Conservation (phyloP, 495 filamentous ascomycete species). For the Tuber aestivum region DNA sequence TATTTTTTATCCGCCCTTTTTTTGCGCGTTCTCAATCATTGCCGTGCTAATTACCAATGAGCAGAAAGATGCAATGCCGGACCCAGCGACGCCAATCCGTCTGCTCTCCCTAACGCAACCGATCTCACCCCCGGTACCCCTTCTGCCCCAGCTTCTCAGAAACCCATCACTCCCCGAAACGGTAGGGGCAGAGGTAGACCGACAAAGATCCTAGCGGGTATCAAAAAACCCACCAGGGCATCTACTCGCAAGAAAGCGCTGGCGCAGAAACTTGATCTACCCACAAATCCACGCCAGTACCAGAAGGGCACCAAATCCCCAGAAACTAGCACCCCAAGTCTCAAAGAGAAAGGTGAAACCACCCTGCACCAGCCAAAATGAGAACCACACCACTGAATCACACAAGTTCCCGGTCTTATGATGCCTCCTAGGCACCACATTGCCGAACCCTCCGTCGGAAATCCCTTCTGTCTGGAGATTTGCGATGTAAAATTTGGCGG, state of each 20-base stretch:
- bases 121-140: no score
- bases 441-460: not conserved
- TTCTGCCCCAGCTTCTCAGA: not conserved
- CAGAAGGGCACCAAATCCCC: not conserved
- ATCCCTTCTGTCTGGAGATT: not conserved
- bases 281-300: not conserved
- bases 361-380: not conserved
- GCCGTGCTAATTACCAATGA: not conserved
- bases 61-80: not conserved
- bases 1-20: not conserved
- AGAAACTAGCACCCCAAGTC: not conserved
- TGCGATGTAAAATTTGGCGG: not conserved
- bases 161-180: not conserved
- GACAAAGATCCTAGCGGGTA: not conserved
- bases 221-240: not conserved
- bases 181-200: not conserved
- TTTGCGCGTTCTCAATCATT: not conserved
- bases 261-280: not conserved
- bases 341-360: not conserved
- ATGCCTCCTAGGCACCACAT: not conserved
- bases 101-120: not conserved
- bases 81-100: not conserved
- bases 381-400: not conserved
- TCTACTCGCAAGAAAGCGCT: not conserved
- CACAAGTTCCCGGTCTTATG: not conserved